Evolutionary conservation across 768 basidiomycete genomes (phyloP), one percentile per base, ranked within the genome.

Genomic region (Tricholoma matsutake): DNA sequence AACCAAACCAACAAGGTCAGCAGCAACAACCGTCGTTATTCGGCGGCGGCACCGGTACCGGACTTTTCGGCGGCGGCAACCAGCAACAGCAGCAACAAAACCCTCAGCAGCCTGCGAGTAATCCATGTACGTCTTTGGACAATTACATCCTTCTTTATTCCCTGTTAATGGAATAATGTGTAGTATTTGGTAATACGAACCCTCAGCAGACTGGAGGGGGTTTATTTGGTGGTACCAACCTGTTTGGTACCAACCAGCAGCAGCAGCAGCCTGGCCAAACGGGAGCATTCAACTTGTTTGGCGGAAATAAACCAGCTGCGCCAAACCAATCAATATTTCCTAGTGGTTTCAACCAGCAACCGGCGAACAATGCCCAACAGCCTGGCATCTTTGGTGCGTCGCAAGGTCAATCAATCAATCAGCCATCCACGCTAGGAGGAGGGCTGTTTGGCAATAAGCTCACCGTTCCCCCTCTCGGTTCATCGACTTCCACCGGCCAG

Each of bases 391-490:
- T 89, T 61, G 86, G 86, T 29, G 79, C 74, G 58, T 70, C 79
- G 6, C 71, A 84, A 20, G 80, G 80, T 14, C 83, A 86, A 67
- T 69, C 71, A 28, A 69, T 61, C 22, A 75, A 68, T 54, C 73
- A 75, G 51, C 82, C 81, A 59, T 69, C 80, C 2, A 63, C 74
- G 10, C 82, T 86, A 45, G 81, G 82, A 11, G 73, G 76, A 9
- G 72, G 77, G 25, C 57, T 90, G 20, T 87, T 87, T 63, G 79
- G 79, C 22, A 76, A 73, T 43, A 87, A 82, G 70, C 83, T 81
- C 11, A 72, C 78, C 34, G 81, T 82, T 7, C 80, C 85, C 32
- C 65, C 76, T 13, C 73, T 86, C n/a, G 81, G 75, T 54, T 70
- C 73, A 7, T 73, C 80, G 3, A 75, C 73, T 52, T 80, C 82